Evolutionary conservation across 306 rosid genomes (phyloP).

Genomic region (Carpinus fangiana): DNA sequence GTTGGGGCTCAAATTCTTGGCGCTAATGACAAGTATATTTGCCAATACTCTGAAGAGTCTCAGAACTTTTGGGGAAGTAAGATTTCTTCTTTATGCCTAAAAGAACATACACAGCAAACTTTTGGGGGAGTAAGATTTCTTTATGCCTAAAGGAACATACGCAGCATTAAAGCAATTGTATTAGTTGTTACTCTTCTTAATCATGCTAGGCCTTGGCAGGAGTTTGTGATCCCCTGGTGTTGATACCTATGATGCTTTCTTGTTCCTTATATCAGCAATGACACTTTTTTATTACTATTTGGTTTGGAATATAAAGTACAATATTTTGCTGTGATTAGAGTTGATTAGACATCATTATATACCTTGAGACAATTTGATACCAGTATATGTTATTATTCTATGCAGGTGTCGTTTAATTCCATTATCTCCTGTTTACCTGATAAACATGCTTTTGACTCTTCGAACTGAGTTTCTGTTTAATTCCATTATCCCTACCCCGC

Average conservation of each 20-base stretch:
- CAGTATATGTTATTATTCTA: no score
- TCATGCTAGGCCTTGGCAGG: not conserved
- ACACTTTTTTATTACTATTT: not conserved
- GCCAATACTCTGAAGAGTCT: constrained; percentile 70
- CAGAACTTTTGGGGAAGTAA: constrained; percentile 81
- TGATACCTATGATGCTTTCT: not conserved
- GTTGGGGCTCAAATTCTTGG: constrained; percentile 95
- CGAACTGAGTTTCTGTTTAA: no score
- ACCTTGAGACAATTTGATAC: no score
- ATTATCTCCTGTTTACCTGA: no score
- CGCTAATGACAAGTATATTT: constrained; percentile 82
- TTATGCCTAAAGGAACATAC: not conserved
- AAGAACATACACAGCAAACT: constrained; percentile 6
- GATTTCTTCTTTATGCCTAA: constrained; percentile 17
- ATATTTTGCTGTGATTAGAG: no score
- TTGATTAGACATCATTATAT: no score
- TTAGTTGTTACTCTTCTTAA: not conserved
- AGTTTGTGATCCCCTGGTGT: not conserved
- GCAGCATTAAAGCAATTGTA: not conserved
- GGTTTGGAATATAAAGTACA: no score
- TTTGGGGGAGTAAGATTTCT: constrained; percentile 78
- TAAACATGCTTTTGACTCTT: no score
- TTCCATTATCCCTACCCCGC: no score
- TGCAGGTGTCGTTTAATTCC: no score
- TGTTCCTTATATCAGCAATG: not conserved